Base-by-base conservation (phyloP, 805 yeast species). In the Metschnikowia noctiluminum region DNA sequence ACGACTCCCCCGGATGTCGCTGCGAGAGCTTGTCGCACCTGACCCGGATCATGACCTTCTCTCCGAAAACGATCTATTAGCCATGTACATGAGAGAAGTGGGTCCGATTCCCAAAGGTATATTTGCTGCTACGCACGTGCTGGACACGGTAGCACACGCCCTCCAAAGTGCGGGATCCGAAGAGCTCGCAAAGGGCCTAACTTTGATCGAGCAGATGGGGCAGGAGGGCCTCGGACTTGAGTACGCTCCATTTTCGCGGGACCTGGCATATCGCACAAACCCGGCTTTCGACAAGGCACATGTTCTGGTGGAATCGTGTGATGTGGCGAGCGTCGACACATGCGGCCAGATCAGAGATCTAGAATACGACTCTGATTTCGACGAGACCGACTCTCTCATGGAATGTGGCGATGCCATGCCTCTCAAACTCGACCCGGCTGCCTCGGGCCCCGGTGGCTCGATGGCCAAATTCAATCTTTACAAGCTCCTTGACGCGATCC, bases 361-460 rank as follows among this genome's bases (percentile, higher is more conserved):
- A 7, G 45, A 41, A 1, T 42, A 39, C 28, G 60, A 57, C 6
- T 51, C 54, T 21, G 63, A 60, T 12, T 49, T 43, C 30, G 63
- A 59, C 39, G 62, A 58, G 12, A 48, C 54, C 1, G 57, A 50
- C n/a, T 54, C 64, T n/a, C 49, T 60, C 28, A 59, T 61, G 62
- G 62, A 52, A 14, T 48, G 49, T 40, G 52, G 47, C 28, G 35
- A 30, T 30, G 27, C 37, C 11, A 14, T 42, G 35, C 7, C 6
- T 14, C 15, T 14, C 9, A 9, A 15, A 28, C 9, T 16, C 21
- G 21, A 21, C 21, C 4, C 21, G 4, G 4, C 21, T 21, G 21
- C 21, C 21, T 21, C 21, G 21, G 2, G 21, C 21, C 21, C 21
- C 21, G 21, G 21, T 21, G 43, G 42, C 38, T 12, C 40, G 8